Conservation (phyloP, 2,329 filamentous ascomycete genomes). For the Arthrobotrys musiformis region DNA sequence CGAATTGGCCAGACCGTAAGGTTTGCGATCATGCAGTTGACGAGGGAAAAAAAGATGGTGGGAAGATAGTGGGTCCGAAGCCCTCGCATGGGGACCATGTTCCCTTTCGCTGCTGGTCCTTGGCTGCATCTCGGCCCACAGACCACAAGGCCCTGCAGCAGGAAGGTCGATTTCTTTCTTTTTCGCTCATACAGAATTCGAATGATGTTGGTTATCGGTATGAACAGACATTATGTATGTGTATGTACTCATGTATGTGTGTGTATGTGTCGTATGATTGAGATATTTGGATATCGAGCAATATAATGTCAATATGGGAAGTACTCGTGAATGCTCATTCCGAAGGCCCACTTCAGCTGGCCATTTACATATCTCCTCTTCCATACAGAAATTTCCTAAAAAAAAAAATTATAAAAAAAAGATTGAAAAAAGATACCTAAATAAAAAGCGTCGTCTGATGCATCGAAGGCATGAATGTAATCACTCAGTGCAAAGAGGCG, state of each 20-base stretch:
- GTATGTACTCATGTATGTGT: too few relatives aligned
- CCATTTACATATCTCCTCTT: neutral
- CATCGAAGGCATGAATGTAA: constrained; percentile 38
- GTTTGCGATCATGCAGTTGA: constrained; percentile 17
- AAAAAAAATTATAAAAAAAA: too few relatives aligned
- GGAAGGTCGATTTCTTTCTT: neutral
- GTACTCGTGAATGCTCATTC: too few relatives aligned
- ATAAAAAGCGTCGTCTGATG: neutral
- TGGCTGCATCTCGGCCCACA: constrained; percentile 39
- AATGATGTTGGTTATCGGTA: neutral
- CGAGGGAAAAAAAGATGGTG: constrained; percentile 5
- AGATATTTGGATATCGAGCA: too few relatives aligned
- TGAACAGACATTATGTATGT: too few relatives aligned
- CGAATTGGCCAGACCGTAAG: neutral
- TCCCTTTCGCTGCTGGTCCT: constrained; percentile 30
- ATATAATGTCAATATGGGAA: too few relatives aligned
- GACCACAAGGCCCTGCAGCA: constrained; percentile 1
- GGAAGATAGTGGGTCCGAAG: constrained; percentile 13
- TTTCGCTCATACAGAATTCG: neutral
- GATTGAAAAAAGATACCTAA: too few relatives aligned
- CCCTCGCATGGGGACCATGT: constrained; percentile 19
- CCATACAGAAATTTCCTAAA: too few relatives aligned
- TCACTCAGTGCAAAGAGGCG: neutral
- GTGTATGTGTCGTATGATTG: too few relatives aligned
- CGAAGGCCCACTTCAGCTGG: neutral